Percentiles rank a stretch among this genome's conserved stretches.
Evolutionary conservation across 108 stramenopile genomes (phyloP).

Genomic region (Cyclotella atomus): DNA sequence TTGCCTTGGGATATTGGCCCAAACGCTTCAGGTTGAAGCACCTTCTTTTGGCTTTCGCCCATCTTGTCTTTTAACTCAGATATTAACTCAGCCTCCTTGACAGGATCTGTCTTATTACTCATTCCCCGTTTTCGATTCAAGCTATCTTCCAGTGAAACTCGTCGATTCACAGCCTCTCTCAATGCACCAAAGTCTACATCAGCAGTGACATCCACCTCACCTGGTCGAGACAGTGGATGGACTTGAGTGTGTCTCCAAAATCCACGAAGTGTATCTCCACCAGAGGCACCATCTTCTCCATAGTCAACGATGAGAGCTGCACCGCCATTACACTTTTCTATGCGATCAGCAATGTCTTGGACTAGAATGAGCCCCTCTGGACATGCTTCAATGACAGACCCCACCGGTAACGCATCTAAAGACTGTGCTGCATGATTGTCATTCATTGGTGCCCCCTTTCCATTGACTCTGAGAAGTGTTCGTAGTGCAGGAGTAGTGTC

Average conservation of each 20-base stretch:
- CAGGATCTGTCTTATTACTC: neutral
- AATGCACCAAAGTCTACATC: constrained; percentile 97
- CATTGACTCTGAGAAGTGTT: constrained; percentile 59
- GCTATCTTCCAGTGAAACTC: constrained; percentile 40
- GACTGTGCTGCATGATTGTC: constrained; percentile 29
- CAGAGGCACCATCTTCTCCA: constrained; percentile 85
- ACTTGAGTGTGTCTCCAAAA: constrained; percentile 91
- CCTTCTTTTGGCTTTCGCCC: constrained; percentile 1
- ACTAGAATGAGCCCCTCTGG: constrained; percentile 86
- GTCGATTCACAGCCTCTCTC: constrained; percentile 65
- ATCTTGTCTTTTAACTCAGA: neutral
- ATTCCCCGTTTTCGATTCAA: constrained; percentile 20
- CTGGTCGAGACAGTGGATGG: constrained; percentile 82
- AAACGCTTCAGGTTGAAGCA: constrained; percentile 57
- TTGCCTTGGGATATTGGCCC: constrained; percentile 91
- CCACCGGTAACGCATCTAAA: constrained; percentile 52
- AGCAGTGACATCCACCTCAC: constrained; percentile 93
- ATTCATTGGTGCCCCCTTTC: constrained; percentile 37
- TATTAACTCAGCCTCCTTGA: constrained; percentile 2
- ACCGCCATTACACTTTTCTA: constrained; percentile 76
- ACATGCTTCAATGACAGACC: constrained; percentile 91
- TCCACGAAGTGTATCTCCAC: constrained; percentile 86
- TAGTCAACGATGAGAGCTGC: constrained; percentile 97
- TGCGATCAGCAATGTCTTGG: constrained; percentile 84
- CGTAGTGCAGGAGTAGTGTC: constrained; percentile 79